Conservation (phyloP, 192 early-diverging fungal genomes). For the Coemansia guatemalensis region DNA sequence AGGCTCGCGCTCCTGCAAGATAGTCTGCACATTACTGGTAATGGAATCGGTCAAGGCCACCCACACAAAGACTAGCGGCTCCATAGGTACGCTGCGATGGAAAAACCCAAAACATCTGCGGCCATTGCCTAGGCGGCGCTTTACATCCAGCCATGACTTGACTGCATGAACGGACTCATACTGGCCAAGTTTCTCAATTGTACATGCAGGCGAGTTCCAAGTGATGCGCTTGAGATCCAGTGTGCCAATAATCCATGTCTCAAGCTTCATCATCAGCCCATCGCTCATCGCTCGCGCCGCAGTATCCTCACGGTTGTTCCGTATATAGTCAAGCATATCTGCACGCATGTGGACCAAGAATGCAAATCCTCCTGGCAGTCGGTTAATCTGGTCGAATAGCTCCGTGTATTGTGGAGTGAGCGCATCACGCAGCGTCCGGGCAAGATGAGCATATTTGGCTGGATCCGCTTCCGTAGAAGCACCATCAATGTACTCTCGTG, state of each 20-base stretch:
- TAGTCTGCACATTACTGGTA: slow-evolving; percentile 65
- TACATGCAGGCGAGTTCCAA: slow-evolving; percentile 74
- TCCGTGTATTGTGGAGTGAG: slow-evolving; percentile 68
- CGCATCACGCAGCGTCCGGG: slow-evolving; percentile 62
- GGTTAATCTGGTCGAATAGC: slow-evolving; percentile 76
- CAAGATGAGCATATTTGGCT: slow-evolving; percentile 29
- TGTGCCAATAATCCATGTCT: slow-evolving; percentile 75
- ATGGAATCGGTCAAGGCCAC: slow-evolving; percentile 72
- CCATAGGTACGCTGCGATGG: slow-evolving; percentile 70
- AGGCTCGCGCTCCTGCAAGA: slow-evolving; percentile 59
- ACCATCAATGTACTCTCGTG: slow-evolving; percentile 16
- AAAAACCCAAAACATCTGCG: slow-evolving; percentile 86
- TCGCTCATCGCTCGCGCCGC: slow-evolving; percentile 62
- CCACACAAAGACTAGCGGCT: slow-evolving; percentile 90
- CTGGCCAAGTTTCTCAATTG: slow-evolving; percentile 78
- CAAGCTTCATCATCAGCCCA: slow-evolving; percentile 64
- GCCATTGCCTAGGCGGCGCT: slow-evolving; percentile 70
- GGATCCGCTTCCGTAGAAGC: slow-evolving; percentile 13
- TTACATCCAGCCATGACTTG: slow-evolving; percentile 75
- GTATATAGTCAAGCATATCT: slow-evolving; percentile 61
- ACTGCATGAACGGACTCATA: slow-evolving; percentile 94
- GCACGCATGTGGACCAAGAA: slow-evolving; percentile 78
- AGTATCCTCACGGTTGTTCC: slow-evolving; percentile 44
- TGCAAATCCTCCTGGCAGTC: slow-evolving; percentile 75
- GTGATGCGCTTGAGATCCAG: slow-evolving; percentile 80